These are phyloP conservation scores for Trypanosoma mega DNA, from an alignment of 208 protist species.

Conservation along the genomic window DNA sequence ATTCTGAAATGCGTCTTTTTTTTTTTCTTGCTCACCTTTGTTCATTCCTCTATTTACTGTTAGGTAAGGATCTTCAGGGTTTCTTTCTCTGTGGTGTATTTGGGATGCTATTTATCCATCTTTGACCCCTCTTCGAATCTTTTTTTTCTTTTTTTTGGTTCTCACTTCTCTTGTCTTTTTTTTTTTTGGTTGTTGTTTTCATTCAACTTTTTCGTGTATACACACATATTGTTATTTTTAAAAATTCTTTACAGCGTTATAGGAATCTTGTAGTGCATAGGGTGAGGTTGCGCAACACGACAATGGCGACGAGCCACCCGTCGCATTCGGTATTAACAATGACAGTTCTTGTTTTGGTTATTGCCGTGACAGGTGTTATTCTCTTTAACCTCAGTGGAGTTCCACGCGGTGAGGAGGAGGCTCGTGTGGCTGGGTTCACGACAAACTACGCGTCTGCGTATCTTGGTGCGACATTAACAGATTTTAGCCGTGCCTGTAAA, in stretches of 20 bases:
- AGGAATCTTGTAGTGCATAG: no score
- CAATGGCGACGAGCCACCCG: no score
- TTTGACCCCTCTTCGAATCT: no score
- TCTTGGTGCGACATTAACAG: conserved; percentile 34
- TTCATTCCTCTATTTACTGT: conserved; percentile 9
- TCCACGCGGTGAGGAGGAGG: conserved; percentile 2
- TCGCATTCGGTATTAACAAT: conserved; percentile 4
- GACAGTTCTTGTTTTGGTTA: conserved; percentile 5
- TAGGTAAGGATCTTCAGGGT: neutral
- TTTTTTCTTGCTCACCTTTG: conserved; percentile 5
- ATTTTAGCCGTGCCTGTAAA: conserved; percentile 26
- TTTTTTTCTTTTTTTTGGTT: neutral
- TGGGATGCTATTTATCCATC: no score
- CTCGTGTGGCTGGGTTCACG: conserved; percentile 14
- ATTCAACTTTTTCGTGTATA: neutral
- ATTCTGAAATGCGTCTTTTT: neutral
- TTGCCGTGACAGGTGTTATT: neutral
- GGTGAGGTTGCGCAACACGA: no score
- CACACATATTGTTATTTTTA: no score
- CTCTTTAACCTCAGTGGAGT: neutral
- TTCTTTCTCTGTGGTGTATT: no score
- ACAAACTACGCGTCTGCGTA: conserved; percentile 47
- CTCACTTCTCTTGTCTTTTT: neutral
- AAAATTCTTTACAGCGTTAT: no score
- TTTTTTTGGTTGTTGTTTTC: neutral